These are phyloP conservation scores for Talaromyces marneffei DNA, from an alignment of 2,329 filamentous ascomycete genomes.

Conservation along the genomic window DNA sequence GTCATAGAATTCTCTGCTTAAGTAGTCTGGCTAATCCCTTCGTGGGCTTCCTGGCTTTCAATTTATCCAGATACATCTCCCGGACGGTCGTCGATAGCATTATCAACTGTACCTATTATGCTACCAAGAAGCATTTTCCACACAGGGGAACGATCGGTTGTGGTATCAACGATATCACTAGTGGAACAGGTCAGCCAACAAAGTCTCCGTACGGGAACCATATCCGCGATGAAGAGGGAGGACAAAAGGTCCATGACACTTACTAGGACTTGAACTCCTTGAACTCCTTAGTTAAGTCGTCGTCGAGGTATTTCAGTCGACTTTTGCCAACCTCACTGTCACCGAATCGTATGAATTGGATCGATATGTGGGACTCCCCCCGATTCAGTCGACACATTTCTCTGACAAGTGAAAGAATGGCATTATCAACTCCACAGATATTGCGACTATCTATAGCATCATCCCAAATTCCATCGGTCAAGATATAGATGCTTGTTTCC, in stretches of 20 bases:
- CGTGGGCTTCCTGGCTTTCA: background rate
- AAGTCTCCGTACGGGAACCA: background rate
- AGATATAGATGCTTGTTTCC: background rate
- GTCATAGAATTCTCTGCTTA: background rate
- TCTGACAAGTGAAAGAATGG: background rate
- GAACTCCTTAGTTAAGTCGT: background rate
- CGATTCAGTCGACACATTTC: background rate
- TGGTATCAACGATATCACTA: conserved; percentile 4
- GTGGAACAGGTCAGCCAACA: background rate
- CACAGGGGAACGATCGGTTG: background rate
- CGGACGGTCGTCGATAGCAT: background rate
- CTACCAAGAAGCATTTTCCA: conserved; percentile 8
- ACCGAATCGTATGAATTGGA: background rate
- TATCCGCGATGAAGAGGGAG: background rate
- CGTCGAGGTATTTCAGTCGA: background rate
- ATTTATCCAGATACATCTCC: background rate
- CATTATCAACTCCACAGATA: background rate
- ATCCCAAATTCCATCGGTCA: background rate
- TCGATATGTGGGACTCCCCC: background rate
- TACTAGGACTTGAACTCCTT: background rate
- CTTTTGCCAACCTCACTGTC: background rate
- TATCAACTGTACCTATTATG: background rate
- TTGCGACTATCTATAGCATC: background rate
- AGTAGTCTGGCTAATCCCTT: background rate
- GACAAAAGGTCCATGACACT: background rate